Conservation (phyloP, 768 basidiomycete species). For the Mycena albidolilacea region DNA sequence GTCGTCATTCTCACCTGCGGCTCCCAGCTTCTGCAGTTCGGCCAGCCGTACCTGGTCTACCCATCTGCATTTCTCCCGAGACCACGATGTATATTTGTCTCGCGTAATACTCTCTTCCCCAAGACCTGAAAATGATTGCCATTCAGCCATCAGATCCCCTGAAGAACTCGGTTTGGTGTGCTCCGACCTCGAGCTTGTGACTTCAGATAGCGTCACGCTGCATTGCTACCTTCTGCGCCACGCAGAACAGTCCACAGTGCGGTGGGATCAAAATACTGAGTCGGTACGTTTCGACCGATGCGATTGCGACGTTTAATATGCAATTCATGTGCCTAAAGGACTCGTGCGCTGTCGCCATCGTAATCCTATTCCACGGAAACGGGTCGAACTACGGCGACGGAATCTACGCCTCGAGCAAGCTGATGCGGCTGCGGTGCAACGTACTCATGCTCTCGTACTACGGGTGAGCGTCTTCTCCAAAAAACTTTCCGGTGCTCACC, state of each 20-base stretch:
- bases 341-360: slow-evolving; percentile 21
- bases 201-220: background rate
- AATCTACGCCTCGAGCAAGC: background rate
- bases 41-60: slow-evolving; percentile 32
- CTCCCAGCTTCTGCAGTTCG: slow-evolving; percentile 23
- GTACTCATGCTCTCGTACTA: slow-evolving; percentile 39
- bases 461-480: slow-evolving; percentile 13
- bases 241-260: no score
- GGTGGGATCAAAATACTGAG: background rate
- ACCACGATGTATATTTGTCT: slow-evolving; percentile 11
- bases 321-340: background rate
- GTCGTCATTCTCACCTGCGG: background rate
- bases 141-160: background rate
- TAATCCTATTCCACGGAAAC: slow-evolving; percentile 41
- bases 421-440: slow-evolving; percentile 23
- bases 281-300: background rate
- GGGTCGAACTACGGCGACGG: slow-evolving; percentile 22
- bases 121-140: background rate
- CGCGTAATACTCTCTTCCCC: background rate
- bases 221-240: background rate
- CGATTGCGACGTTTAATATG: background rate
- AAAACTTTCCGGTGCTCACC: background rate
- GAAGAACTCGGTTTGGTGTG: background rate
- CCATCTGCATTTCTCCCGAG: slow-evolving; percentile 26
- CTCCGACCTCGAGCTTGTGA: background rate